Conservation (phyloP, 2,329 filamentous ascomycete species). For the Aspergillus sp. region DNA sequence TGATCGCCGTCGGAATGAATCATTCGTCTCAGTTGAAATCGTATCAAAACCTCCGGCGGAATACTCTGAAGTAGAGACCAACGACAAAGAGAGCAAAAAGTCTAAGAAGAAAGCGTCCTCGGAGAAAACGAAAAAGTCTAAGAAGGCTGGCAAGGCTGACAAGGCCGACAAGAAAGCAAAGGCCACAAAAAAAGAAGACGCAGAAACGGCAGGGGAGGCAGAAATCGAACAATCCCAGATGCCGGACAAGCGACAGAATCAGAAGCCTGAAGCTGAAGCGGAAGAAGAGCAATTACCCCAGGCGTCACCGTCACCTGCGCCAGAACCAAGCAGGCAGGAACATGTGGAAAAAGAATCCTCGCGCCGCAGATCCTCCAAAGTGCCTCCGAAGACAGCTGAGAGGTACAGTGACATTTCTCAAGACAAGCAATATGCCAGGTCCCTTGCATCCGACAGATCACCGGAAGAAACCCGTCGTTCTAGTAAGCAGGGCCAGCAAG, state of each 20-base stretch:
- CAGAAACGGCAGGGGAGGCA: slow-evolving; percentile 34
- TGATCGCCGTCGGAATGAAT: slow-evolving; percentile 25
- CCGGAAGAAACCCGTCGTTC: slow-evolving; percentile 8
- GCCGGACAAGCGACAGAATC: neutral
- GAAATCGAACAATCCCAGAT: slow-evolving; percentile 16
- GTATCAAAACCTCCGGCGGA: slow-evolving; percentile 29
- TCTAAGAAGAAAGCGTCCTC: slow-evolving; percentile 20
- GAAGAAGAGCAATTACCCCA: slow-evolving; percentile 16
- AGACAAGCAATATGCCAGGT: slow-evolving; percentile 35
- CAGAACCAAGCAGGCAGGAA: slow-evolving; percentile 23
- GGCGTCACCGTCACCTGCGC: slow-evolving; percentile 6
- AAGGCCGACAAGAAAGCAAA: slow-evolving; percentile 27
- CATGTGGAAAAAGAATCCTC: slow-evolving; percentile 16
- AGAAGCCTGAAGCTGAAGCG: slow-evolving; percentile 1
- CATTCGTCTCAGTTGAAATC: slow-evolving; percentile 32
- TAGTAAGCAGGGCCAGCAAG: slow-evolving; percentile 11
- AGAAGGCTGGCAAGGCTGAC: slow-evolving; percentile 13
- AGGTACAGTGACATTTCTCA: slow-evolving; percentile 39
- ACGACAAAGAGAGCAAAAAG: slow-evolving; percentile 24
- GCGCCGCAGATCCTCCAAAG: slow-evolving; percentile 25
- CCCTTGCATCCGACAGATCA: slow-evolving; percentile 23
- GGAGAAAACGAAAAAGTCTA: slow-evolving; percentile 31
- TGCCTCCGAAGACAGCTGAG: slow-evolving; percentile 37
- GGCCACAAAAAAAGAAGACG: slow-evolving; percentile 5
- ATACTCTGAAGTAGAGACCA: slow-evolving; percentile 28